Evolutionary conservation across 2,329 filamentous ascomycete species (phyloP), one percentile per base, ranked within the genome.

Genomic region (Penicillium sp.): DNA sequence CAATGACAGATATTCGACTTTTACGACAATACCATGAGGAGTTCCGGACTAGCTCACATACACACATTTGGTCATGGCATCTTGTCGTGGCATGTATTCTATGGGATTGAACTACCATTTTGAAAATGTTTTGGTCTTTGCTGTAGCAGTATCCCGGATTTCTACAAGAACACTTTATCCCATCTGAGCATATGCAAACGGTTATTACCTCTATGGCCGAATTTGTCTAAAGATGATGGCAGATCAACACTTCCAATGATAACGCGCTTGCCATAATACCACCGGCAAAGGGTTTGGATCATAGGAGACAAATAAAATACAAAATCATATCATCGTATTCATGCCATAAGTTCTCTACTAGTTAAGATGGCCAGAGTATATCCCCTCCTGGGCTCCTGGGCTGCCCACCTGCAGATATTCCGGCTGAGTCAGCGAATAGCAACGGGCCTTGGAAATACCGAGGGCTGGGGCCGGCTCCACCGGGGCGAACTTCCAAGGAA

Each of bases 201-300:
- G 51, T 41, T 39, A 8, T 41, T 56, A 46, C 37, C 42, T 57
- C 68, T 56, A 71, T 75, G 69, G 71, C 67, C 69, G 65, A 71
- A 72, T 70, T 51, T 67, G 73, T 75, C 77, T 79, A 79, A 77
- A 79, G 71, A 70, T 68, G 75, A 77, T 79, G 77, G 77, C 58
- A 79, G 63, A 79, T 71, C 53, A 68, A 62, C 37, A n/a, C 6
- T n/a, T 53, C 54, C 41, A 44, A 63, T 49, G 38, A 48, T 57
- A 49, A 47, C 48, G 60, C 66, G 57, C 60, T 55, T 40, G 46
- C 41, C 49, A 25, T 46, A 21, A 12, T 35, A 13, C 9, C 40
- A 44, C 54, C 42, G 50, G 21, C 41, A 37, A 52, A 45, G 52
- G 47, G 23, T 50, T 49, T 57, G 40, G 40, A 51, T 46, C 52